Evolutionary conservation across 2,329 filamentous ascomycete genomes (phyloP), one percentile per base, ranked within the genome.

Genomic region (Lasiodiplodia sp.): DNA sequence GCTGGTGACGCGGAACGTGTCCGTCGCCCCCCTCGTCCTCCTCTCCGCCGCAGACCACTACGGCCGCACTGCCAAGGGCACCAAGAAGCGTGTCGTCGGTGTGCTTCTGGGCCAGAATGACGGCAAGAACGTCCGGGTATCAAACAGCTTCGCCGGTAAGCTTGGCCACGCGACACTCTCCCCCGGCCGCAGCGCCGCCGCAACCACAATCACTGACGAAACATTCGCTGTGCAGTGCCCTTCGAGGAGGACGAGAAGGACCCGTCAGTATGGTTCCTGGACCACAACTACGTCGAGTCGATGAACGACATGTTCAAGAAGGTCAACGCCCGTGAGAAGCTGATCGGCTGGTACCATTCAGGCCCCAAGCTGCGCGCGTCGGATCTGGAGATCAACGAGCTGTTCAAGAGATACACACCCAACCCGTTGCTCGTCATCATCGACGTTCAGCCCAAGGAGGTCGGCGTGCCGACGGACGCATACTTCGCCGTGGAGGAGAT

Each of bases 301-400:
- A 99, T 99, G 96, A 97, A 96, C 84, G 96, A 98, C 82, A 99
- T 99, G 96, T 99, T 99, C 88, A 99, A 99, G 87, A 98, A 98
- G 85, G 94, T 99, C 87, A 99, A 99, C 85, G 96, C 96, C 70
- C 87, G 93, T 72, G 96, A 99, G 85, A 98, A 98, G 89, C 88
- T 99, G 80, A 96, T 99, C 87, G 96, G 96, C 78, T 99, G 96
- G 96, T 99, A 99, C 83, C 96, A 99, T 83, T 97, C 96, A 23
- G 96, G 96, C 52, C 96, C 96, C 49, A 99, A 98, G 87, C 87
- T 99, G 77, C 90, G 96, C 79, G 95, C 94, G 68, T 97, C 96
- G 56, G 96, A 99, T 86, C 85, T 99, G 73, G 93, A 98, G 84
- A 97, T 99, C 90, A 99, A 99, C 83, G 96, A 99, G 84, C 89